Conservation (phyloP, 495 filamentous ascomycete species). For the Choiromyces venosus region DNA sequence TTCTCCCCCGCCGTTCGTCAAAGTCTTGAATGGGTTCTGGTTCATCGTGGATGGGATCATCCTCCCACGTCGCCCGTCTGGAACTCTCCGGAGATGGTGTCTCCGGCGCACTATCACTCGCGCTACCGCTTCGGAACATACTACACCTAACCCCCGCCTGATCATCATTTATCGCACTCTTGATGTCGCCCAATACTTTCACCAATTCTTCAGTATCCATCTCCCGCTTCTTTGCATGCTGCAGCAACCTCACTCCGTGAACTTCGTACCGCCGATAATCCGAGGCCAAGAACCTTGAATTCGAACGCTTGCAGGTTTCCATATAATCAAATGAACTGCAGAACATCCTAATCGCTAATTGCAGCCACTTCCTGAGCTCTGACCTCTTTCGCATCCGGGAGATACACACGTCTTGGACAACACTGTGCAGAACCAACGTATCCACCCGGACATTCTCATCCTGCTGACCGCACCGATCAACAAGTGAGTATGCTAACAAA, state of each 20-base stretch:
- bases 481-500: constrained; percentile 43
- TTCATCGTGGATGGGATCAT: not conserved
- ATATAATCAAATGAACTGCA: constrained; percentile 60
- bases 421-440: constrained; percentile 60
- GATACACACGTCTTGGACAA: constrained; percentile 73
- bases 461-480: constrained; percentile 47
- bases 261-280: constrained; percentile 67
- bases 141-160: constrained; percentile 20
- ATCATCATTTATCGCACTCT: constrained; percentile 24
- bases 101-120: constrained; percentile 29
- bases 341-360: constrained; percentile 56
- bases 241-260: constrained; percentile 49
- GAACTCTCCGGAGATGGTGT: constrained; percentile 33
- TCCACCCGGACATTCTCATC: constrained; percentile 62
- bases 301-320: constrained; percentile 53
- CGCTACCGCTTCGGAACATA: constrained; percentile 27
- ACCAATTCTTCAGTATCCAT: constrained; percentile 16
- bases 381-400: constrained; percentile 57
- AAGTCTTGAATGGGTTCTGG: not conserved
- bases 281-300: constrained; percentile 54
- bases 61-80: constrained; percentile 24
- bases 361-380: constrained; percentile 59
- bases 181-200: constrained; percentile 21
- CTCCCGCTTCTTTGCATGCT: constrained; percentile 30
- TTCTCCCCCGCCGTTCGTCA: not conserved